Evolutionary conservation across 495 filamentous ascomycete species (phyloP).

Genomic region (Penicillium goetzii): DNA sequence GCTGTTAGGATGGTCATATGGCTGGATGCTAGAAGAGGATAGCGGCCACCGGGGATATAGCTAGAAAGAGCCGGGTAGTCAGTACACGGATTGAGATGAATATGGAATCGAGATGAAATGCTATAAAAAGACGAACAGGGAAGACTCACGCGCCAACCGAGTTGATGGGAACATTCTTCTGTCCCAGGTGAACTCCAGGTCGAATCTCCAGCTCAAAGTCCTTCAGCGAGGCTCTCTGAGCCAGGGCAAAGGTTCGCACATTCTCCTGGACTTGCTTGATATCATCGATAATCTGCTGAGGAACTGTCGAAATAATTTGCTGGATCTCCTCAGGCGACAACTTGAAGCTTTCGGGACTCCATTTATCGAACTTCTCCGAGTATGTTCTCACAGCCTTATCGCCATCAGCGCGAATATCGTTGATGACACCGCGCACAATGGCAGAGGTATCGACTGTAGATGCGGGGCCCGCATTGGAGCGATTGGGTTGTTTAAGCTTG

Average conservation of each 20-base stretch:
- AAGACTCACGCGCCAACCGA: constrained; percentile 37
- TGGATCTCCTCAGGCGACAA: constrained; percentile 32
- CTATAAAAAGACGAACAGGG: no score
- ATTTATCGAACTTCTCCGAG: constrained; percentile 59
- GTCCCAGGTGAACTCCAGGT: constrained; percentile 52
- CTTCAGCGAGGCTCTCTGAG: constrained; percentile 46
- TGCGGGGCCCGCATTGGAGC: constrained; percentile 9
- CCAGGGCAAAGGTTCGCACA: constrained; percentile 52
- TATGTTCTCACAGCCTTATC: constrained; percentile 53
- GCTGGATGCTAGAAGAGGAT: constrained; percentile 58
- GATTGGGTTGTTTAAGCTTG: constrained; percentile 23
- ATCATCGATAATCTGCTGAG: constrained; percentile 52
- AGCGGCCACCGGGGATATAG: constrained; percentile 58
- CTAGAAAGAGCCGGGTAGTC: constrained; percentile 10
- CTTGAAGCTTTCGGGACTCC: constrained; percentile 54
- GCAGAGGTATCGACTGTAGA: constrained; percentile 18
- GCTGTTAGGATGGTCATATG: constrained; percentile 63
- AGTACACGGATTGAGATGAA: neutral
- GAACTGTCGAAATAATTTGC: constrained; percentile 26
- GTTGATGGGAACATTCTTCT: constrained; percentile 52
- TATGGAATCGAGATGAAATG: no score
- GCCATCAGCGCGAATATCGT: constrained; percentile 49
- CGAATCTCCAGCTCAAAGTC: constrained; percentile 55
- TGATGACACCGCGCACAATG: constrained; percentile 54
- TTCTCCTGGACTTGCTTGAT: constrained; percentile 57